These are phyloP conservation scores for Tetrapisispora pingtungensis DNA, from an alignment of 805 yeast species.

Conservation along the genomic window DNA sequence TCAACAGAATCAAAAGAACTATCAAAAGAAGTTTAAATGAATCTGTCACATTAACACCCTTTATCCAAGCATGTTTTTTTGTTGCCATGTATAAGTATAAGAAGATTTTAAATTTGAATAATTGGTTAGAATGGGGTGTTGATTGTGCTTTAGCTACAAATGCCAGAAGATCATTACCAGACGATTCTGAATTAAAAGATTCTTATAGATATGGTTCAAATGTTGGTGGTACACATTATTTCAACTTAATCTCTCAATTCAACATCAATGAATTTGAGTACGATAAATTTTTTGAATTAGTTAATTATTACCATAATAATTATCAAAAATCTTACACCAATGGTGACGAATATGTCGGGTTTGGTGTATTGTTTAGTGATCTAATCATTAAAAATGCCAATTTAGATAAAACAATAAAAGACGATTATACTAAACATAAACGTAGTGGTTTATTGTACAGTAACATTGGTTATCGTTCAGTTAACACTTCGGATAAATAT, in stretches of 20 bases:
- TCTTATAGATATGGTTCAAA: conserved; percentile 18
- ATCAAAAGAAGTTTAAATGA: conserved; percentile 7
- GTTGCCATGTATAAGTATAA: conserved; percentile 13
- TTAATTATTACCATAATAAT: conserved; percentile 12
- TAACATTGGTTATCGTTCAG: conserved; percentile 16
- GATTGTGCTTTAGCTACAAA: conserved; percentile 19
- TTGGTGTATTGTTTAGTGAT: conserved; percentile 19
- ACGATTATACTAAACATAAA: conserved; percentile 9
- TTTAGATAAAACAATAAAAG: conserved; percentile 12
- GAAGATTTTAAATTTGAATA: conserved; percentile 9
- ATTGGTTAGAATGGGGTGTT: conserved; percentile 13
- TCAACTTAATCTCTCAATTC: conserved; percentile 16
- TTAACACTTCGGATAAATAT: not conserved
- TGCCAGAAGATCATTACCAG: conserved; percentile 12
- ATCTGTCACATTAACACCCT: conserved; percentile 19
- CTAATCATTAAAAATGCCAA: conserved; percentile 10
- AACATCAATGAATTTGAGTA: conserved; percentile 7
- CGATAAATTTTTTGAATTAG: conserved; percentile 14
- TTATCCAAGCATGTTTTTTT: conserved; percentile 18
- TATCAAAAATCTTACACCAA: conserved; percentile 8
- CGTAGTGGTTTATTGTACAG: conserved; percentile 21
- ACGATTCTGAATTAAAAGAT: conserved; percentile 7
- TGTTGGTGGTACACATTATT: conserved; percentile 22
- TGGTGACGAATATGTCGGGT: conserved; percentile 12
- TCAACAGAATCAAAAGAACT: conserved; percentile 6